A percentile compares a stretch with the other conserved stretches of the same genome.
Evolutionary conservation across 1,284 basidiomycete genomes (phyloP).

Genomic region (Puccinia novopanici): DNA sequence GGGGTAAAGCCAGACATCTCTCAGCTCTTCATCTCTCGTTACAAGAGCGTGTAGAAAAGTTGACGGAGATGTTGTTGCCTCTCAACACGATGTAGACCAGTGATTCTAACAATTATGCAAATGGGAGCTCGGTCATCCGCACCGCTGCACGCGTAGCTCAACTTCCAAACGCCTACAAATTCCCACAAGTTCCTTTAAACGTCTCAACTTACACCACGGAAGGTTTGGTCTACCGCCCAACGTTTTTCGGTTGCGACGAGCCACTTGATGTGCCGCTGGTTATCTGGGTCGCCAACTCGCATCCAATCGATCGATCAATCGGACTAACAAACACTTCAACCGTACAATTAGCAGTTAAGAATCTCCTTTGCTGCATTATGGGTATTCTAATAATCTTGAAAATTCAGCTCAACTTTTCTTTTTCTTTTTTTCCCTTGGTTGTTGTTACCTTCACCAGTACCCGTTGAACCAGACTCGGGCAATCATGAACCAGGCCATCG

Average conservation of each 20-base stretch:
- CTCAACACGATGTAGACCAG: background rate
- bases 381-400: background rate
- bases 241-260: slow-evolving; percentile 48
- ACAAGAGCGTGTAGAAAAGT: background rate
- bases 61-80: background rate
- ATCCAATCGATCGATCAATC: slow-evolving; percentile 34
- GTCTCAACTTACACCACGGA: slow-evolving; percentile 32
- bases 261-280: slow-evolving; percentile 26
- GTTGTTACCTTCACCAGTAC: slow-evolving; percentile 8
- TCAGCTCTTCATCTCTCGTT: background rate
- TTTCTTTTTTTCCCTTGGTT: too few relatives aligned
- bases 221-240: slow-evolving; percentile 38
- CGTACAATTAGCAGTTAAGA: slow-evolving; percentile 42
- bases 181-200: slow-evolving; percentile 41
- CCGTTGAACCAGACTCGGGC: slow-evolving; percentile 19
- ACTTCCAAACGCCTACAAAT: slow-evolving; percentile 35
- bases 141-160: slow-evolving; percentile 20
- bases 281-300: slow-evolving; percentile 48
- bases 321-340: slow-evolving; percentile 35
- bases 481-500: slow-evolving; percentile 35
- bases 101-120: slow-evolving; percentile 40
- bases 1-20: slow-evolving; percentile 22
- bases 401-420: background rate
- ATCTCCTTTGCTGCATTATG: background rate
- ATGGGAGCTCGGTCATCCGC: slow-evolving; percentile 43